Percentiles rank a stretch among this genome's conserved stretches.
These are phyloP conservation scores for Pseudoturritis turrita DNA, from an alignment of 345 rosid species.

Conservation along the genomic window DNA sequence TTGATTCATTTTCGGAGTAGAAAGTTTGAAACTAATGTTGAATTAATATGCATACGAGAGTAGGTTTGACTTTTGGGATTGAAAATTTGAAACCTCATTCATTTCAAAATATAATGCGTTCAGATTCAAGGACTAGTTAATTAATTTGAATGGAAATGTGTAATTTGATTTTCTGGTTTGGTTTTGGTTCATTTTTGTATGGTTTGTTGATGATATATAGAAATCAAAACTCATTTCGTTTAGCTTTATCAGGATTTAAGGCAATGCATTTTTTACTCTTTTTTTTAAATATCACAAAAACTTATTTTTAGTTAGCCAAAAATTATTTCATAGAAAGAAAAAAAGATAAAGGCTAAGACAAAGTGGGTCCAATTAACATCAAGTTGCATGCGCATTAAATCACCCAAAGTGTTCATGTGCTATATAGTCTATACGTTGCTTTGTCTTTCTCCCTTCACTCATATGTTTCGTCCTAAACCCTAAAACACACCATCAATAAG, in stretches of 20 bases:
- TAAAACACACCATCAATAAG: neutral
- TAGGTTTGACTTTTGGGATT: neutral
- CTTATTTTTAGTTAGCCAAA: neutral
- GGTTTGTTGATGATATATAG: neutral
- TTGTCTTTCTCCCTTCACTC: slow-evolving; percentile 24
- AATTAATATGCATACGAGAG: neutral
- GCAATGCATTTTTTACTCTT: too few species aligned
- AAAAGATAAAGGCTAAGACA: neutral
- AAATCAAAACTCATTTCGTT: neutral
- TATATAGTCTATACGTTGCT: slow-evolving; percentile 26
- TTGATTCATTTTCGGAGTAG: neutral
- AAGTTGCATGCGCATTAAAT: slow-evolving; percentile 31
- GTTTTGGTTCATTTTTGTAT: neutral
- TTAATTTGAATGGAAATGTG: neutral
- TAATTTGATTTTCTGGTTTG: neutral
- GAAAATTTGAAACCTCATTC: neutral
- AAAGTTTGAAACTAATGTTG: neutral
- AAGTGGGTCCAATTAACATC: slow-evolving; percentile 20
- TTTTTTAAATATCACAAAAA: too few species aligned
- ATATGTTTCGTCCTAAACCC: slow-evolving; percentile 6
- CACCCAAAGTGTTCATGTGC: slow-evolving; percentile 18
- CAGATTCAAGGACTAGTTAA: neutral
- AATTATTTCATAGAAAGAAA: neutral
- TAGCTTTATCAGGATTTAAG: neutral
- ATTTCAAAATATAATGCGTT: neutral